Conservation (phyloP, 164 flowering plant genomes). For the Stephania yunnanensis region DNA sequence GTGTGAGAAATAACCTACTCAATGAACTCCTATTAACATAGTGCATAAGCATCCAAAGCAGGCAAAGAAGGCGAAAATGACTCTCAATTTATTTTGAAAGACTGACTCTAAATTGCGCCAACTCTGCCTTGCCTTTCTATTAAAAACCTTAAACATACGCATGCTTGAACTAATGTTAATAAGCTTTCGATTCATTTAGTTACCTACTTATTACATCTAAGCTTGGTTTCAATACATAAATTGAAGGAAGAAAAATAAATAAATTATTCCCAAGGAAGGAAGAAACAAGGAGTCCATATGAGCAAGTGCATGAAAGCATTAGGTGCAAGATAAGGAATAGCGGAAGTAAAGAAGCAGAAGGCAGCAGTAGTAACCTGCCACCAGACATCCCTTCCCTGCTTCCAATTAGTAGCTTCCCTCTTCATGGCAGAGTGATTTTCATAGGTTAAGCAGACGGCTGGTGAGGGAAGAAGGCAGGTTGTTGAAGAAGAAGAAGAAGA, state of each 20-base stretch:
- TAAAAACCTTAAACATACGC: background rate
- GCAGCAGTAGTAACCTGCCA: constrained; percentile 76
- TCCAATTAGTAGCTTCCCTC: constrained; percentile 72
- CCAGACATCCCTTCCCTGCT: constrained; percentile 82
- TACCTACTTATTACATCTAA: background rate
- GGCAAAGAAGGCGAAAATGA: too few relatives aligned
- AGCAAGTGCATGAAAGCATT: background rate
- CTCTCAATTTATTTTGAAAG: too few relatives aligned
- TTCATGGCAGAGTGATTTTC: constrained; percentile 75
- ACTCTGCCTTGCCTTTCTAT: too few relatives aligned
- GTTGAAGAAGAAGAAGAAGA: background rate
- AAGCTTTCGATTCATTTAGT: background rate
- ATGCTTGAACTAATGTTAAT: background rate
- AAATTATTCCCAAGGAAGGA: background rate
- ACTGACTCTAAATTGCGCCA: background rate
- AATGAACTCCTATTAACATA: too few relatives aligned
- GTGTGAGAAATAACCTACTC: too few relatives aligned
- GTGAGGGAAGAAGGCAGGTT: constrained; percentile 4
- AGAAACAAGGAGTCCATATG: background rate
- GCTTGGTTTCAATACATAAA: background rate
- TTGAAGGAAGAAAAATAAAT: background rate
- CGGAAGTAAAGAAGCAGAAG: background rate
- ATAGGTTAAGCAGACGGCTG: constrained; percentile 77
- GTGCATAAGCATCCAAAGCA: too few relatives aligned
- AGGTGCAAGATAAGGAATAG: background rate